Evolutionary conservation across 148 eudicot species (phyloP), one percentile per base, ranked within the genome.

Genomic region (Arbutus unedo): DNA sequence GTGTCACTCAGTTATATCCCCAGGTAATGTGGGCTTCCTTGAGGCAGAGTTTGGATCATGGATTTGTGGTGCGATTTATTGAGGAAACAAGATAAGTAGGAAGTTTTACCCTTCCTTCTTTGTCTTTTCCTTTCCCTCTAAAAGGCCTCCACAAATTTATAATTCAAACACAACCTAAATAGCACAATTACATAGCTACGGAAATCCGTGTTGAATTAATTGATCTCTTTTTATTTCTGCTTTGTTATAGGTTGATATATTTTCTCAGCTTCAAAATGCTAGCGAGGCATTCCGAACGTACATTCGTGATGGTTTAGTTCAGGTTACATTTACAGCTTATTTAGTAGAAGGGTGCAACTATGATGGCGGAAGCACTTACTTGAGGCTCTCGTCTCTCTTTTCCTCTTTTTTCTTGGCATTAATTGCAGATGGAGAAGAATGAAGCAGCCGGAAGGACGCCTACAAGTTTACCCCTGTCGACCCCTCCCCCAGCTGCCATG

Each of bases 361-460:
- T 41, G 47, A 31, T 47, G 31, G 14, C 31, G 53, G 66, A 14
- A 44, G 56, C 70, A 51, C 76, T 31, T 53, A 79, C 55, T 41
- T 67, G 38, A 31, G 38, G 38, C 38, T 31, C 38, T 31, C n/a
- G n/a, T n/a, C n/a, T n/a, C n/a, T n/a, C n/a, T n/a, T n/a, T n/a
- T 31, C 38, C 38, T 1, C 38, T 31, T 31, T 31, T 31, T 31
- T 31, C 38, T 31, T 31, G 38, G 38, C 38, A 31, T 31, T 31
- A 31, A 31, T 76, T 86, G 78, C 92, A 96, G 99, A 94, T 96
- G 99, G 99, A 93, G 88, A 96, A 89, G 87, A 96, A 93, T 90
- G 98, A 97, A 59, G 99, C 99, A 54, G 99, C 98, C 68, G 99
- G 99, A 53, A 92, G 93, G 89, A 96, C 97, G 55, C 99, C 97